Evolutionary conservation across 2,329 filamentous ascomycete species (phyloP), one percentile per base, ranked within the genome.

Genomic region (Fusarium sp.): DNA sequence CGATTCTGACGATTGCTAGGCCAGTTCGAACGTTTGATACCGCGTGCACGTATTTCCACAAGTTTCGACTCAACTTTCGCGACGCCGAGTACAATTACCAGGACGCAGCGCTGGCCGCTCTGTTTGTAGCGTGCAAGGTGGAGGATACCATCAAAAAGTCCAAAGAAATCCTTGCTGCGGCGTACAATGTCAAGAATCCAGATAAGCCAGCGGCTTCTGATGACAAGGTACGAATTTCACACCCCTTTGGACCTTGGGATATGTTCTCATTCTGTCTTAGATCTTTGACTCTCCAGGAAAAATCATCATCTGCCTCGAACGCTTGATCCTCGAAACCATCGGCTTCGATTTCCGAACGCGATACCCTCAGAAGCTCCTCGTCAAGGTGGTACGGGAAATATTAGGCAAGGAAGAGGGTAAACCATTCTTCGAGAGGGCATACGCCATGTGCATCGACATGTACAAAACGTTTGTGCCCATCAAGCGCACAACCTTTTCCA

Each of bases 111-210:
- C 90, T 96, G 8, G 94, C 96, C 1, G 93, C 94, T 27, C 86
- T 99, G 10, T 96, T 98, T 79, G 93, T 95, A 4, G 95, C 95
- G 3, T 98, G 96, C 87, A 99, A 99, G 85, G 95, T 97, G 53
- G 96, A 99, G 83, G 96, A 99, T 82, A 99, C 96, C 0, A 89
- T 98, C 75, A 99, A 99, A 84, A 98, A 98, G 85, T 97, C 94
- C 5, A 91, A 90, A 66, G 96, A 99, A 72, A 97, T 99, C 70
- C 87, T 98, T 17, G 97, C 94, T 67, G 95, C 95, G 1, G 92
- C 94, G 27, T 94, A 96, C 83, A 98, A 98, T 79, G 85, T 97
- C 40, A 96, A 95, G 83, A 89, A 83, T 79, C 89, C 78, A 75
- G 92, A 83, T 81, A 93, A 82, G 88, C 94, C 83, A 83, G 93